Evolutionary conservation across 345 rosid species (phyloP).

Genomic region (Salix udensis): DNA sequence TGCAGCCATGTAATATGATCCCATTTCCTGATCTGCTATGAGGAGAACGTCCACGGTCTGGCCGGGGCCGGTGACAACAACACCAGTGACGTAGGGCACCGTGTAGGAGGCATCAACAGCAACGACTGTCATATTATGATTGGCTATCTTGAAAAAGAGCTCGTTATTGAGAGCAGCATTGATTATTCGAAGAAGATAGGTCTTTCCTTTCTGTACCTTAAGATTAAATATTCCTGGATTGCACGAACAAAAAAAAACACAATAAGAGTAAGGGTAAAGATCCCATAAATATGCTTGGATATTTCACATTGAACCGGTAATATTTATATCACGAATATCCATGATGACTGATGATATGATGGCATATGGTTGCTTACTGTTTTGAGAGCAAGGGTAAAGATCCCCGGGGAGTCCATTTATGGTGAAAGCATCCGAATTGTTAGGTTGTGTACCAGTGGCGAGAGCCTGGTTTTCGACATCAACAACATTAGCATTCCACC

Average conservation of each 20-base stretch:
- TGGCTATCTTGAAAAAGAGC: constrained; percentile 79
- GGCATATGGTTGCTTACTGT: constrained; percentile 34
- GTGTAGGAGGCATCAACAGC: constrained; percentile 72
- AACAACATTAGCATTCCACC: constrained; percentile 79
- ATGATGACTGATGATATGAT: background rate
- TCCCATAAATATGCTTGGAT: background rate
- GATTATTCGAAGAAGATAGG: constrained; percentile 65
- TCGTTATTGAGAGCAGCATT: constrained; percentile 86
- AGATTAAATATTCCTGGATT: constrained; percentile 51
- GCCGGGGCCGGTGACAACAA: constrained; percentile 63
- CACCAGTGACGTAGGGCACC: constrained; percentile 55
- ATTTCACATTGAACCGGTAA: too few species aligned
- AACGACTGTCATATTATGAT: constrained; percentile 73
- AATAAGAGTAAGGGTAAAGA: background rate
- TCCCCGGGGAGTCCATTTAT: constrained; percentile 90
- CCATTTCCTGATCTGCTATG: constrained; percentile 48
- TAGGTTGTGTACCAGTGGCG: constrained; percentile 56
- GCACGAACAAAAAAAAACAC: background rate
- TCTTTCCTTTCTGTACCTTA: constrained; percentile 59
- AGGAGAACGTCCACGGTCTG: constrained; percentile 70
- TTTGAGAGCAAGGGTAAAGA: constrained; percentile 66
- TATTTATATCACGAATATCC: background rate
- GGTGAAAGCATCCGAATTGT: constrained; percentile 70
- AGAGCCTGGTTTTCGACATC: constrained; percentile 52
- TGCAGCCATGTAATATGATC: constrained; percentile 80